phyloP scores from a whole-genome alignment of 768 basidiomycete species.

The Mycena rebaudengoi region DNA sequence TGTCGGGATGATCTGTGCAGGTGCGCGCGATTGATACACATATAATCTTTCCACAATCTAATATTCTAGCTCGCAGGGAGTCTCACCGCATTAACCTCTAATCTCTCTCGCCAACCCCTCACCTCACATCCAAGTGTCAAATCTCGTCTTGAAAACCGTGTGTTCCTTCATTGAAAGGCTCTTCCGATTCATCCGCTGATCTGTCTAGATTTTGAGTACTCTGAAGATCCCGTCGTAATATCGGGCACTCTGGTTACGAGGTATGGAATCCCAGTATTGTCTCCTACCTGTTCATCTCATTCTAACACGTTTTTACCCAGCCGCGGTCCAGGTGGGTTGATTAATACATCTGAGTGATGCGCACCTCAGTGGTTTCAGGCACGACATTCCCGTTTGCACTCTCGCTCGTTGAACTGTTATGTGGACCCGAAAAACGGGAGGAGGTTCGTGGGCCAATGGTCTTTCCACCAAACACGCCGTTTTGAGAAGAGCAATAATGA shows the following conservation, averaged over 20 bases:
- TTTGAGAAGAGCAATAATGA: too few species aligned
- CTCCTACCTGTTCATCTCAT: background rate
- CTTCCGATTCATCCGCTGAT: too few species aligned
- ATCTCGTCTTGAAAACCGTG: background rate
- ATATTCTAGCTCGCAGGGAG: too few species aligned
- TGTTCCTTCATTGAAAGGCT: slow-evolving; percentile 34
- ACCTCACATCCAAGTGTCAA: slow-evolving; percentile 71
- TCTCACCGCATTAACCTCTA: too few species aligned
- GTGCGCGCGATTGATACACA: slow-evolving; percentile 53
- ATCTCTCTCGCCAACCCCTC: too few species aligned
- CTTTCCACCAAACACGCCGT: slow-evolving; percentile 64
- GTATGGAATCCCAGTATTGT: slow-evolving; percentile 53
- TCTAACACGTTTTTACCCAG: slow-evolving; percentile 40
- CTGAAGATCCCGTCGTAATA: slow-evolving; percentile 76
- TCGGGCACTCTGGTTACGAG: slow-evolving; percentile 82
- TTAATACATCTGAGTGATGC: background rate
- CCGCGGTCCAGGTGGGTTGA: slow-evolving; percentile 71
- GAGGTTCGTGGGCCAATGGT: slow-evolving; percentile 75
- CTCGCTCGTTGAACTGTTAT: slow-evolving; percentile 75
- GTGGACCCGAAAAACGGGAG: slow-evolving; percentile 66
- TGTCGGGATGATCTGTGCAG: slow-evolving; percentile 90
- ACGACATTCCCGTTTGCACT: slow-evolving; percentile 83
- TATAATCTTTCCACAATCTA: too few species aligned
- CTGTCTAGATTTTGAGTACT: slow-evolving; percentile 79
- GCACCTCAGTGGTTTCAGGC: slow-evolving; percentile 46